phyloP scores from a whole-genome alignment of 2,329 filamentous ascomycete species.

The Coniochaeta sp. region DNA sequence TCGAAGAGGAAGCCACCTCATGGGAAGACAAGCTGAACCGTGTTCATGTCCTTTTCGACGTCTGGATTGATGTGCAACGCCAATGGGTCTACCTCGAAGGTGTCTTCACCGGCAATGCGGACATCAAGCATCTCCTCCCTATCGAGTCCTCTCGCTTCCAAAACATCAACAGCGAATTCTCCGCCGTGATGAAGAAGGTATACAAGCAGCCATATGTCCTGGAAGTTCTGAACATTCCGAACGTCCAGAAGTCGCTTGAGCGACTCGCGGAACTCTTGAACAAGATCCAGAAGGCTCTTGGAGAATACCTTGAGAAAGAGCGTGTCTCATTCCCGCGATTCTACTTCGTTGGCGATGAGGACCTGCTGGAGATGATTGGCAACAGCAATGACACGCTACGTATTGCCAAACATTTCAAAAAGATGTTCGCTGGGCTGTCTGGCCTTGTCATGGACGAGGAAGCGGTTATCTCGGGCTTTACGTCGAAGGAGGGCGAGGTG shows the following conservation, averaged over 20 bases:
- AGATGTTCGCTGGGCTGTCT: slow-evolving; percentile 98
- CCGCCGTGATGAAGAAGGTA: slow-evolving; percentile 99
- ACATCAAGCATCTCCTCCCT: slow-evolving; percentile 96
- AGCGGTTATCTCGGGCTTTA: slow-evolving; percentile 81
- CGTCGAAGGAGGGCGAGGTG: slow-evolving; percentile 88
- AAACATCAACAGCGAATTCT: slow-evolving; percentile 98
- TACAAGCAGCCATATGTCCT: slow-evolving; percentile 93
- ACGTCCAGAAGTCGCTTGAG: slow-evolving; percentile 92
- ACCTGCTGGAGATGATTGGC: slow-evolving; percentile 96
- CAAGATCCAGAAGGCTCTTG: slow-evolving; percentile 98
- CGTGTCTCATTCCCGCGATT: slow-evolving; percentile 96
- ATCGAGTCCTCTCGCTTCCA: slow-evolving; percentile 96
- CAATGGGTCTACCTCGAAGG: slow-evolving; percentile 99
- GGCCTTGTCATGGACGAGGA: slow-evolving; percentile 90
- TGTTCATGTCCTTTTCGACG: slow-evolving; percentile 94
- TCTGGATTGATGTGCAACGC: slow-evolving; percentile 99
- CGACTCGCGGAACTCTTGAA: slow-evolving; percentile 92
- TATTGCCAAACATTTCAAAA: slow-evolving; percentile 97
- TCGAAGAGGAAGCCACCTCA: slow-evolving; percentile 90
- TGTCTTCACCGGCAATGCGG: slow-evolving; percentile 96
- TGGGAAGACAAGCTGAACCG: slow-evolving; percentile 99
- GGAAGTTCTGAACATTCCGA: slow-evolving; percentile 91
- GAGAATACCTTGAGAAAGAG: slow-evolving; percentile 97
- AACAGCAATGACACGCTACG: slow-evolving; percentile 97
- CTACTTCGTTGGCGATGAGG: slow-evolving; percentile 99